Evolutionary conservation across 108 stramenopile genomes (phyloP), one percentile per base, ranked within the genome.

Genomic region (Skeletonema costatum): DNA sequence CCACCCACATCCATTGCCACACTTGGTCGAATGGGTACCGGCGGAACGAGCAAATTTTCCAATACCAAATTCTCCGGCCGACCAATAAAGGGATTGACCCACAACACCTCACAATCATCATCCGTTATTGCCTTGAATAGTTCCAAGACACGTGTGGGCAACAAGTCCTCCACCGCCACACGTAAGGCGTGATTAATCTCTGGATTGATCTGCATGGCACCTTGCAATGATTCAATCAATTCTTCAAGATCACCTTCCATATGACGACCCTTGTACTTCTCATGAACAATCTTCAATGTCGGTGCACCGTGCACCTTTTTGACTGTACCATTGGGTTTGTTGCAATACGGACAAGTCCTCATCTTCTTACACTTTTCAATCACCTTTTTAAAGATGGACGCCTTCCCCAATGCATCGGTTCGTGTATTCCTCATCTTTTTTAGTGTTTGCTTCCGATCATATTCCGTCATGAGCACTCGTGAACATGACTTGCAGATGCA

Each of bases 21-120:
- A 31, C 96, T 97, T 10, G 99, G 99, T n/a, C 99, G 91, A 75
- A 99, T 99, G n/a, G 98, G 97, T 25, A 98, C 97, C 2, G 99
- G 99, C 7, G 99, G 99, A 5, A 99, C 98, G 42, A 98, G 74
- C 11, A 99, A 66, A 78, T 95, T 83, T 66, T 95, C 87, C 64
- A 99, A 78, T 64, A 99, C 84, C 60, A 99, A 85, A 76, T 95
- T 95, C 75, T 99, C 98, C 7, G 99, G 99, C 13, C 98, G 92
- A 32, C 97, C 97, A 75, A 95, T 89, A 65, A 79, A 42, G 0
- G 97, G 90, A 75, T 90, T 88, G 35, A 98, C 50, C 98, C 98
- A 99, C 32, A 99, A 80, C 4, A 98, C 75, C 58, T 97, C 95
- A 60, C 96, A 94, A 81, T 99, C 99, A 51, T 93, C 97, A 74